Percentiles rank a stretch among this genome's conserved stretches.
These are phyloP conservation scores for Aspergillus mulundensis DNA, from an alignment of 495 filamentous ascomycete genomes.

Conservation along the genomic window DNA sequence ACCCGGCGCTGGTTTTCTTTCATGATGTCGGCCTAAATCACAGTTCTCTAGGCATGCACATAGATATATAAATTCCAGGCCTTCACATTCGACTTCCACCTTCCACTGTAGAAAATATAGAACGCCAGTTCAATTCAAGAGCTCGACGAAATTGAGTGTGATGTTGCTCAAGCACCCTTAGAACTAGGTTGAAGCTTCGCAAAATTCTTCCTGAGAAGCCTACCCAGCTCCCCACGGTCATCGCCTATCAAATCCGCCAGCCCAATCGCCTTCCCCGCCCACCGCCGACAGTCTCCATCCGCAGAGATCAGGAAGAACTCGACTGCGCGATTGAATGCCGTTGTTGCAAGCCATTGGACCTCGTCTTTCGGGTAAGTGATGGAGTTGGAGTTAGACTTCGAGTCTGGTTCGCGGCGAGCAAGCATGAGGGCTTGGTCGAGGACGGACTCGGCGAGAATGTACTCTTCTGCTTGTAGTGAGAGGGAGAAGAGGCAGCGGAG, in stretches of 20 bases:
- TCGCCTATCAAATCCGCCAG: constrained; percentile 55
- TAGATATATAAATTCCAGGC: too few species aligned
- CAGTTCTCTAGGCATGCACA: too few species aligned
- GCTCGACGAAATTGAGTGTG: too few species aligned
- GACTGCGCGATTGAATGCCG: constrained; percentile 70
- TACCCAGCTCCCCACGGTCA: constrained; percentile 39
- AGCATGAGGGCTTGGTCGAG: constrained; percentile 50
- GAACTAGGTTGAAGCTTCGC: constrained; percentile 29
- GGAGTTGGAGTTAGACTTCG: neutral
- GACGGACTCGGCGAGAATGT: constrained; percentile 22
- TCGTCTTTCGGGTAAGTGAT: constrained; percentile 62
- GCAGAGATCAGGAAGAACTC: constrained; percentile 61
- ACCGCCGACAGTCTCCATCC: constrained; percentile 54
- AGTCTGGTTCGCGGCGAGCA: constrained; percentile 32
- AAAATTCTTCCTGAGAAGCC: constrained; percentile 51
- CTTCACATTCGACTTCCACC: too few species aligned
- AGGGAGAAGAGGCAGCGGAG: constrained; percentile 68
- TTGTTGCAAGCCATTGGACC: constrained; percentile 71
- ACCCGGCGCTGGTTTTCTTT: too few species aligned
- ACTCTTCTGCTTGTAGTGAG: constrained; percentile 37
- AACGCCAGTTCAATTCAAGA: too few species aligned
- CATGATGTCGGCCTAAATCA: too few species aligned
- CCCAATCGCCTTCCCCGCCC: constrained; percentile 63
- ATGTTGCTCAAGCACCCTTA: neutral
- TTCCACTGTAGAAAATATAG: too few species aligned